Base-by-base conservation (phyloP, 352 stramenopile genomes). In the Globisporangium perplexum region DNA sequence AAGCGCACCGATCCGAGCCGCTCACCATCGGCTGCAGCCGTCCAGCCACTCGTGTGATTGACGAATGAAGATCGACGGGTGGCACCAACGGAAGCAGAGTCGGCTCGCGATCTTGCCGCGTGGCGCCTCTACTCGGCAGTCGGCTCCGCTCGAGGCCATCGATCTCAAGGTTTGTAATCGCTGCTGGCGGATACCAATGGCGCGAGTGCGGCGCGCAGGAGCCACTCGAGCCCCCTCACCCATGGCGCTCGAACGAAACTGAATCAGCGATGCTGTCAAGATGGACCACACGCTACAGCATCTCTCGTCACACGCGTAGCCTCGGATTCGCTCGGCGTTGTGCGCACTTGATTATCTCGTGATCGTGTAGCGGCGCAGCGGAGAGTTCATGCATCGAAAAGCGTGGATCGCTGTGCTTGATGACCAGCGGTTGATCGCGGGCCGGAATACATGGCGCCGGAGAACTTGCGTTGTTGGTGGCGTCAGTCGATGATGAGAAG, bases 1-100 rank as follows among this genome's bases (percentile, higher is more conserved):
- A 45, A 77, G 22, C 77, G 77, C 35, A 88, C 75, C 1, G 72
- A 92, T 59, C 69, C 22, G 60, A 77, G 60, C 69, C 78, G 42
- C 54, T 89, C 33, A 12, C 54, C 52, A 45, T 47, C 28, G 23
- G 17, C 33, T n/a, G n/a, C n/a, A n/a, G n/a, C n/a, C n/a, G n/a
- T 62, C n/a, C 33, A 47, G n/a, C 15, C 17, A 45, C 22, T 51
- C 47, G 43, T 23, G 45, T 18, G 26, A 15, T 48, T 66, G 30
- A 68, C 61, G 30, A 17, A 7, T 45, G 39, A 45, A 26, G 20
- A 22, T 48, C 47, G 38, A 47, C 22, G 10, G 28, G 24, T 56
- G 50, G 49, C n/a, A n/a, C n/a, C 11, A 28, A 22, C 20, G 14
- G 31, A 38, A 45, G 18, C 20, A 42, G 36, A 42, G 36, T 18